Evolutionary conservation across 1,139 yeast genomes (phyloP), one percentile per base, ranked within the genome.

Genomic region (Lodderomyces margitis): DNA sequence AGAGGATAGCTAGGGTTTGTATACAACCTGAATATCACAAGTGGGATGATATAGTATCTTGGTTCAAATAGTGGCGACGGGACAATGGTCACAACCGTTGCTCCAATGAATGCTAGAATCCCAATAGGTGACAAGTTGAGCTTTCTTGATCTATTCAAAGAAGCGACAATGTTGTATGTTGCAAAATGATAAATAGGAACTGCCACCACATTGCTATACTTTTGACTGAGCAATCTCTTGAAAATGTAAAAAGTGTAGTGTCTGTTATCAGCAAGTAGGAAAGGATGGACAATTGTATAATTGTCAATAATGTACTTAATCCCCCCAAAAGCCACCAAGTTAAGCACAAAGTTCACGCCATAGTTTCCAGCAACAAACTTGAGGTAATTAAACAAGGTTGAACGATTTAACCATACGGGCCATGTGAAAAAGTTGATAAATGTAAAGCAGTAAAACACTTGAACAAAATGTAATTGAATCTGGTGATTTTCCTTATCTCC

Each of bases 21-120:
- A 46, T 80, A 73, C 5, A 86, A 44, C 53, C 97, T 74, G 80
- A 91, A 89, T 28, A 89, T 58, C 11, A 86, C 58, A 55, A 80
- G 80, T 3, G 98, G 98, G 2, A 87, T 56, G 39, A 92, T 85
- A 59, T 84, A 92, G 61, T 94, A 92, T 42, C 98, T 76, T 37
- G 97, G 96, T 59, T 92, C 99, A 54, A 94, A 81, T 48, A 92
- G 68, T 8, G 98, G 98, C 0, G 96, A 83, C 11, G 98, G 96
- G 0, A 85, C 78, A 20, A 92, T 70, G 0, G 94, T 84, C 2
- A 80, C 59, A 2, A 74, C 55, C 0, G 78, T 70, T 21, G 91
- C 83, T 0, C 66, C 62, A 2, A 81, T 45, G 45, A 73, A 80
- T 1, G 81, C 75, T 8, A 76, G 8, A 4, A 63, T 61, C 15